These are phyloP conservation scores for Aaosphaeria arxii DNA, from an alignment of 2,329 filamentous ascomycete species.

Conservation along the genomic window DNA sequence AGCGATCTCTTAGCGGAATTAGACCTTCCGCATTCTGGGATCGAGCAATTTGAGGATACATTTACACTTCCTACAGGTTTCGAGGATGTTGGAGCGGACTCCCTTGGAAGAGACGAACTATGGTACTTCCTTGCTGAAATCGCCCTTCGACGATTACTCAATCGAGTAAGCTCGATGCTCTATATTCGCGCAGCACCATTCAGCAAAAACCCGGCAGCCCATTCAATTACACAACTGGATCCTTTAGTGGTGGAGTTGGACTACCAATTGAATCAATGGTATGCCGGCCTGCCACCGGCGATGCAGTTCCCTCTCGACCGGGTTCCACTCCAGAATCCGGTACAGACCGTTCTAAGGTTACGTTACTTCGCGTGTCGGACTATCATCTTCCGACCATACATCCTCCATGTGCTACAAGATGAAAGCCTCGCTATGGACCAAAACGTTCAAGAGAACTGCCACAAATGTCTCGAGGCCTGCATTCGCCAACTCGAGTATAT, in stretches of 20 bases:
- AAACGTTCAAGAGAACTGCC: slow-evolving; percentile 72
- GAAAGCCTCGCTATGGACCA: slow-evolving; percentile 70
- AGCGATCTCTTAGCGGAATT: slow-evolving; percentile 72
- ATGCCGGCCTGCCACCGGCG: slow-evolving; percentile 70
- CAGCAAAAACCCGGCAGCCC: slow-evolving; percentile 44
- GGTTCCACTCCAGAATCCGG: slow-evolving; percentile 65
- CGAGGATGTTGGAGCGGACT: slow-evolving; percentile 63
- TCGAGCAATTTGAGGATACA: slow-evolving; percentile 77
- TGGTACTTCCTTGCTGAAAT: slow-evolving; percentile 89
- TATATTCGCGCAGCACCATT: slow-evolving; percentile 62
- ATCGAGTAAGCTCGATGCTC: slow-evolving; percentile 75
- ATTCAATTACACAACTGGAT: slow-evolving; percentile 70
- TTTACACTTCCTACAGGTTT: slow-evolving; percentile 77
- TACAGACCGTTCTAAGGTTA: slow-evolving; percentile 75
- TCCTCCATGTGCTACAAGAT: slow-evolving; percentile 75
- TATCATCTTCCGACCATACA: slow-evolving; percentile 82
- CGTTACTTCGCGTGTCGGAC: slow-evolving; percentile 83
- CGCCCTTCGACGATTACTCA: slow-evolving; percentile 71
- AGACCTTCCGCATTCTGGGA: slow-evolving; percentile 77
- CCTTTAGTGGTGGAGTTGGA: slow-evolving; percentile 78
- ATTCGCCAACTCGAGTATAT: slow-evolving; percentile 78
- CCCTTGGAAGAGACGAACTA: slow-evolving; percentile 70
- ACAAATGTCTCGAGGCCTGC: slow-evolving; percentile 77
- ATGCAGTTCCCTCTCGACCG: slow-evolving; percentile 75
- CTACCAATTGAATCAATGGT: slow-evolving; percentile 81